Conservation (phyloP, 306 rosid genomes). For the Ormosia emarginata region DNA sequence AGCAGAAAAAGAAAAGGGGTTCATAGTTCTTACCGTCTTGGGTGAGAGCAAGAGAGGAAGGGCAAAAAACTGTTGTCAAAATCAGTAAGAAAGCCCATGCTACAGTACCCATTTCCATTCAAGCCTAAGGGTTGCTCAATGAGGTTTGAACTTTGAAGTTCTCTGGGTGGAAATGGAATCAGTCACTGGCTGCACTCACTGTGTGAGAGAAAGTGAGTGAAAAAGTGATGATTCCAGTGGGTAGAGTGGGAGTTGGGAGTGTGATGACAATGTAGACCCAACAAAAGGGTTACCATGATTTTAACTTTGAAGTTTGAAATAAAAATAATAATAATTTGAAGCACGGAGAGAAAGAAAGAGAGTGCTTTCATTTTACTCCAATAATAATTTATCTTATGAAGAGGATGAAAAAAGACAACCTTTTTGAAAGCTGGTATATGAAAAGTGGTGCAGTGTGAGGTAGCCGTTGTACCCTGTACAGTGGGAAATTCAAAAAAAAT, state of each 20-base stretch:
- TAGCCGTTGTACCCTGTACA: conserved; percentile 40
- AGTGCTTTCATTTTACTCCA: conserved; percentile 24
- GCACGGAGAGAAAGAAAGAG: conserved; percentile 30
- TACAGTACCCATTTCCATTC: conserved; percentile 42
- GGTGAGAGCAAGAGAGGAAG: conserved; percentile 60
- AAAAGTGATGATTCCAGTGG: conserved; percentile 23
- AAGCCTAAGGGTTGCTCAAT: background rate
- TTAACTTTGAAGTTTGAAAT: conserved; percentile 15
- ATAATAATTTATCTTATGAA: conserved; percentile 18
- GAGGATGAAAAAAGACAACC: conserved; percentile 31
- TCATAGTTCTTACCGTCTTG: conserved; percentile 63
- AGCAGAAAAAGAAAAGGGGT: background rate
- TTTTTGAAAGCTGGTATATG: conserved; percentile 28
- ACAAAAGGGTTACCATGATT: conserved; percentile 15
- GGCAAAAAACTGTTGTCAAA: conserved; percentile 25
- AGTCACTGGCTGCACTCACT: background rate
- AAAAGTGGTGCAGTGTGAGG: conserved; percentile 33
- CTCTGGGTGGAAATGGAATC: background rate
- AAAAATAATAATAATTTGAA: conserved; percentile 31
- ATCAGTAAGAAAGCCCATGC: conserved; percentile 38
- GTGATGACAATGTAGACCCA: conserved; percentile 25
- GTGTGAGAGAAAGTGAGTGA: background rate
- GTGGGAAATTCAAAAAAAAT: conserved; percentile 20
- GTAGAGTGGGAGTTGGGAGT: conserved; percentile 23
- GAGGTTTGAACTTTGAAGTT: conserved; percentile 20